A percentile compares a stretch with the other conserved stretches of the same genome.
These are phyloP conservation scores for Raddia guianensis DNA, from an alignment of 176 grass and related monocot species.

Conservation along the genomic window DNA sequence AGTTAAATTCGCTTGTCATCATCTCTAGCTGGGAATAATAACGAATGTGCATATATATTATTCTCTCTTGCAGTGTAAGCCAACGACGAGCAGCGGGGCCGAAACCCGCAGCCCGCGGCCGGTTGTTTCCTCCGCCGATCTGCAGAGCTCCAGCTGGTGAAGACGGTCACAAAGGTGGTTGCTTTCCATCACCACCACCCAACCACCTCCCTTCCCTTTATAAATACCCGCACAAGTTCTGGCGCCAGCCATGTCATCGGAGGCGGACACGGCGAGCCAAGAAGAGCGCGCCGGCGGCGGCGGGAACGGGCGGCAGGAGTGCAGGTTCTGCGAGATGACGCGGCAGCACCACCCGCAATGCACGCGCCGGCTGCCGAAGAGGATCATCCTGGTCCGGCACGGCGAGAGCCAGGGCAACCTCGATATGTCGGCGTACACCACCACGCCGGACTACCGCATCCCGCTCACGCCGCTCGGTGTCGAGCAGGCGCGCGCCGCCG, in stretches of 20 bases:
- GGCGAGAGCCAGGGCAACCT: constrained; percentile 97
- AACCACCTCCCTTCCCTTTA: constrained; percentile 29
- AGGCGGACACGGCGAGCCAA: not conserved
- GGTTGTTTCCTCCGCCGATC: not conserved
- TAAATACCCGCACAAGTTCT: constrained; percentile 24
- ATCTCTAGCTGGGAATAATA: not conserved
- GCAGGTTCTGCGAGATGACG: constrained; percentile 57
- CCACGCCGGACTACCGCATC: constrained; percentile 90
- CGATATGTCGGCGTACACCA: constrained; percentile 89
- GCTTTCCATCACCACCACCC: constrained; percentile 23
- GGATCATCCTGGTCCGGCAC: constrained; percentile 96
- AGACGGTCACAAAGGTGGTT: constrained; percentile 8
- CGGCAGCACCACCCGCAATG: constrained; percentile 32
- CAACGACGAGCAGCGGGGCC: constrained; percentile 24
- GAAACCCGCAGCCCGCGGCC: constrained; percentile 3
- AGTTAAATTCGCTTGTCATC: too few species aligned
- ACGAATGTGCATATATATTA: not conserved
- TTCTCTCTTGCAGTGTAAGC: not conserved
- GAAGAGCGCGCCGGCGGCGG: not conserved
- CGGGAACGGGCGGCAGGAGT: not conserved
- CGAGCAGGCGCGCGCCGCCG: constrained; percentile 67
- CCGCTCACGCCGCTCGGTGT: constrained; percentile 68
- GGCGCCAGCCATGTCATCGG: constrained; percentile 45
- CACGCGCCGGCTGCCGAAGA: constrained; percentile 66
- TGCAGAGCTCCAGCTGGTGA: constrained; percentile 21